Base-by-base conservation (phyloP, 768 basidiomycete species). In the Tylopilus cervinicoccineus region DNA sequence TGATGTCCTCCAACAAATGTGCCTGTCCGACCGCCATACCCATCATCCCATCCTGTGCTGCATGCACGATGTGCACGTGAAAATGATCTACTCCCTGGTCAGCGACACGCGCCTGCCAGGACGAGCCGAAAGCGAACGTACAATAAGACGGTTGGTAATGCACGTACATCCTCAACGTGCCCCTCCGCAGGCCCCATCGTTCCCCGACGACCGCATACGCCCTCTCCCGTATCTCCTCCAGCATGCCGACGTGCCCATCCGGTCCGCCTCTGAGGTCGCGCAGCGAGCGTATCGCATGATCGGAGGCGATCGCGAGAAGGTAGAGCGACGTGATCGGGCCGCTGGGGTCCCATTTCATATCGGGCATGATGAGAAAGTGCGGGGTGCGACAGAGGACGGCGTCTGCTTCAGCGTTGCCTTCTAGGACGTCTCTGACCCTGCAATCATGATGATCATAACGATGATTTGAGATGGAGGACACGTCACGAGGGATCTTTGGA, bases 121-220 rank as follows among this genome's bases (percentile, higher is more conserved):
- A 14, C 4, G 5, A 7, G 29, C 13, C 2, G 19, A 38, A 23
- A 29, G 5, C 19, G 10, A n/a, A 48, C 88, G 53, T 49, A 94
- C 94, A 97, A 62, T 97, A 98, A 31, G 84, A 88, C 0, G 95
- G 95, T 61, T 96, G 94, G 64, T 99, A 99, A 64, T 99, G 96
- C 13, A 98, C 70, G 58, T 83, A 93, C 72, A 94, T 73, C 57
- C 93, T 72, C 50, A 96, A 60, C 10, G 80, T 75, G 4, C 83
- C 85, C 14, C 62, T 56, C 5, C 67, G 70, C 2, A 95, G 69
- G 0, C 79, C 83, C 80, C 87, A 99, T 56, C 76, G 78, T 38
- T 77, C 75, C 43, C 71, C 58, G 0, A 79, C 86, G 4, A 84
- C 64, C 4, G 64, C 61, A 27, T 70, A 69, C 1, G 85, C 80